Percentiles rank a stretch among this genome's conserved stretches.
Conservation (phyloP, 2,329 filamentous ascomycete genomes). For the Calonectria ilicicola region DNA sequence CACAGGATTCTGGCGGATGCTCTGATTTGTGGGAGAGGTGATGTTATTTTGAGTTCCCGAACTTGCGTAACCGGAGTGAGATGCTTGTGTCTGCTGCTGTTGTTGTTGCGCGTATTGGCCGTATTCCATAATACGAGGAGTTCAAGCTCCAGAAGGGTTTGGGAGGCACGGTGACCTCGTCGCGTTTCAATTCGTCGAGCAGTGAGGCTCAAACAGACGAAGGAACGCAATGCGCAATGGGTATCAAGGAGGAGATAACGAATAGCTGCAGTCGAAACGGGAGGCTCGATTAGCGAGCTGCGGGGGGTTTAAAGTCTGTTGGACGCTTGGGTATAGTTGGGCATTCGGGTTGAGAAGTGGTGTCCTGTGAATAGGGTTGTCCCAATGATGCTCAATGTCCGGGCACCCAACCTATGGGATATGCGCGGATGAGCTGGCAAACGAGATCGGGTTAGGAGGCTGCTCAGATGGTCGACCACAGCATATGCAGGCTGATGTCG, state of each 20-base stretch:
- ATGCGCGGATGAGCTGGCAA: conserved; percentile 74
- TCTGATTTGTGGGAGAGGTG: conserved; percentile 79
- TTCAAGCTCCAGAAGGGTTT: conserved; percentile 36
- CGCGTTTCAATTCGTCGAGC: conserved; percentile 41
- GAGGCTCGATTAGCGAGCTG: conserved; percentile 41
- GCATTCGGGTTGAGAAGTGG: conserved; percentile 53
- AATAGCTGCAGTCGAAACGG: conserved; percentile 38
- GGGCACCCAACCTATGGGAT: conserved; percentile 67
- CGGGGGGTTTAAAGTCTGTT: conserved; percentile 48
- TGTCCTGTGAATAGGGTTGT: conserved; percentile 53
- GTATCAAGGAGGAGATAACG: conserved; percentile 30
- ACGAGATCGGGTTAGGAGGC: conserved; percentile 59
- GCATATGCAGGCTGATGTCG: conserved; percentile 71
- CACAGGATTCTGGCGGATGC: conserved; percentile 73
- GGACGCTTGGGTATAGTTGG: conserved; percentile 58
- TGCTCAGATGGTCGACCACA: conserved; percentile 65
- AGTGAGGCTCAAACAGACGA: conserved; percentile 25
- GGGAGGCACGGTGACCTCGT: conserved; percentile 43
- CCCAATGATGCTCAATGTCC: conserved; percentile 58
- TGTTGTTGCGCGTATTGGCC: conserved; percentile 74
- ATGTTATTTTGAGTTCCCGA: conserved; percentile 69
- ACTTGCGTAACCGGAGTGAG: conserved; percentile 74
- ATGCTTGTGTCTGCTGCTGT: conserved; percentile 67
- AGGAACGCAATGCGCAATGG: conserved; percentile 27
- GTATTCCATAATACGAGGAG: conserved; percentile 76